Base-by-base conservation (phyloP, 2,329 filamentous ascomycete species). In the Aspergillus pseudonomiae region DNA sequence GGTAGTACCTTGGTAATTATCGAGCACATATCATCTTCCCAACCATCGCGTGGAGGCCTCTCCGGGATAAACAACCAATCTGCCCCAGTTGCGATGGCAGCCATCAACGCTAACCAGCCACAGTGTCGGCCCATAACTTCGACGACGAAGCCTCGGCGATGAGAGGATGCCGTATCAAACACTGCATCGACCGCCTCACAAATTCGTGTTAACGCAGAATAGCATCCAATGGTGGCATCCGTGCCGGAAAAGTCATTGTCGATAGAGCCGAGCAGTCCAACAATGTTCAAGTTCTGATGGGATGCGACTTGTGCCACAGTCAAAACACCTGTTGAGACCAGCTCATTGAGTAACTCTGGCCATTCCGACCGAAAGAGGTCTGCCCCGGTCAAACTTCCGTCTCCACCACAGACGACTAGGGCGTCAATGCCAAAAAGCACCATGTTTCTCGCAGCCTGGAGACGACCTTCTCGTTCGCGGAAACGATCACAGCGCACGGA, bases 81-180 rank as follows among this genome's bases (percentile, higher is more conserved):
- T 19, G 95, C 94, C 57, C 94, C 95, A 0, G 93, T 97, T 63
- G 92, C 94, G 64, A 99, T 94, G 73, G 94, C 94, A 16, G 94
- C 91, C 90, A 98, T 97, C 65, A 99, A 85, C 46, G 95, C 95
- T 66, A 99, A 84, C 95, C 95, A 99, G 66, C 95, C 95, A 77
- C 95, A 99, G 80, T 99, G 94, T 64, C 95, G 87, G 57, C 95
- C 95, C 95, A 99, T 99, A 73, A 99, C 95, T 79, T 97, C 95
- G 66, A 99, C 91, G 62, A 99, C 94, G 78, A 99, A 99, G 45
- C 95, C 95, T 71, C 95, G 87, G 68, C 96, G 96, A 79, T 99
- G 95, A 32, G 94, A 97, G 59, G 94, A 94, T 0, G 95, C 98
- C 24, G 94, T 94, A 79, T 99, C 94, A 71, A 99, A 83, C 32